Base-by-base conservation (phyloP, 768 basidiomycete genomes). In the Phlebiopsis gigantea region DNA sequence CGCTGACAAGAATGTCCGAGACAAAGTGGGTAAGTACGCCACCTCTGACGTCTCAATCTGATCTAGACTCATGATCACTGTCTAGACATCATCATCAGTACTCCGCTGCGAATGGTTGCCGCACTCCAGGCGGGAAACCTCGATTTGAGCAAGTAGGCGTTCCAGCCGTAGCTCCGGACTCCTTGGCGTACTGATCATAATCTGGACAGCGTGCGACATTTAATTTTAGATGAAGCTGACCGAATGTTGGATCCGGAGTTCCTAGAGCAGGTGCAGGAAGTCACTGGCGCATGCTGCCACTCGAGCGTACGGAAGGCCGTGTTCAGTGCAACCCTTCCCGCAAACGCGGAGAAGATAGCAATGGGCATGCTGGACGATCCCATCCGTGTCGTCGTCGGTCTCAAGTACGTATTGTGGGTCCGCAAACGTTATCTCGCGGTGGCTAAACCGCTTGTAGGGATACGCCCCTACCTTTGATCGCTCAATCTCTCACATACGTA, bases 261-360 rank as follows among this genome's bases (percentile, higher is more conserved):
- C 71, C 73, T 93, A 54, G 74, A 81, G 9, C 96, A 98, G 74
- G 82, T 93, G 1, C 81, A 93, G 73, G 96, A 95, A 69, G 85
- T 98, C 52, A 72, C 95, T 12, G 34, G 34, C 12, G n/a, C n/a
- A n/a, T n/a, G n/a, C n/a, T n/a, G n/a, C n/a, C n/a, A n/a, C n/a
- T 68, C 81, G 2, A 69, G 74, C 1, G 60, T 94, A 0, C 92
- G 92, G 68, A 97, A 93, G 64, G 88, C 89, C 1, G 85, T 98
- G 19, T 93, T 98, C 69, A 94, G 92, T 63, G 97, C 97, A 1
- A 99, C 97, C 0, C 82, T 99, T 44, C 96, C 96, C 17, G 85
- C 90, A 10, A 83, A 85, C 9, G 87, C 82, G 0, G 97, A 99
- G 69, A 90, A 87, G 65, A 73, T 93, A 25, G 93, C 93, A 0